These are phyloP conservation scores for Daldinia sp. DNA, from an alignment of 2,329 filamentous ascomycete genomes.

Conservation along the genomic window DNA sequence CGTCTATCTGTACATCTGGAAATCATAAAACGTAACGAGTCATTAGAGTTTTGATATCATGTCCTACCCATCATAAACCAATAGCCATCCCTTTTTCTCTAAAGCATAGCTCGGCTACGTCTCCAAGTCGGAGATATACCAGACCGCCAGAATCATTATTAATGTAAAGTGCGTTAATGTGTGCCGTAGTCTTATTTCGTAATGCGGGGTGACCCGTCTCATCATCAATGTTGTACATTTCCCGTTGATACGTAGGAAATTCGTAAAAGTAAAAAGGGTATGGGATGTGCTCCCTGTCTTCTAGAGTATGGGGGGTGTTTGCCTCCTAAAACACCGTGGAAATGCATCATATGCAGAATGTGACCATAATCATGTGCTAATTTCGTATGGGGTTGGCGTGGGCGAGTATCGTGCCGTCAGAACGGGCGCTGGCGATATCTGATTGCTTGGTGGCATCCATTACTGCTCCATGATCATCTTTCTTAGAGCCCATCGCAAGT, in stretches of 20 bases:
- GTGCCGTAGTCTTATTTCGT: conserved; percentile 25
- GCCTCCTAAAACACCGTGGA: conserved; percentile 18
- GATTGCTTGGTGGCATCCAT: conserved; percentile 2
- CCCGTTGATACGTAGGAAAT: conserved; percentile 21
- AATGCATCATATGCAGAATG: conserved; percentile 24
- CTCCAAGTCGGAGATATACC: conserved; percentile 27
- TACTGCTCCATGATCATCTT: conserved; percentile 63
- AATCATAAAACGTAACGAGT: conserved; percentile 34
- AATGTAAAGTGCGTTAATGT: conserved; percentile 25
- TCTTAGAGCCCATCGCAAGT: conserved; percentile 83
- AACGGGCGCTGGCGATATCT: neutral
- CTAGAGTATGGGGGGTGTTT: conserved; percentile 24
- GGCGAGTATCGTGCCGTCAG: neutral
- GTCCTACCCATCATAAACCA: conserved; percentile 28
- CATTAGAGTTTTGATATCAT: conserved; percentile 32
- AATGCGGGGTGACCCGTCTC: conserved; percentile 18
- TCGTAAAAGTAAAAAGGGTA: conserved; percentile 34
- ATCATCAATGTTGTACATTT: conserved; percentile 40
- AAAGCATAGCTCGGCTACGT: conserved; percentile 8
- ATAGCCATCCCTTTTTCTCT: conserved; percentile 16
- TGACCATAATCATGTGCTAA: conserved; percentile 13
- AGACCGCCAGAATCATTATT: conserved; percentile 31
- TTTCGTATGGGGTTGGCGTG: neutral
- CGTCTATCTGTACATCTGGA: conserved; percentile 30
- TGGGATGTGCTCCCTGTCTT: conserved; percentile 7